Evolutionary conservation across 225 moss, liverwort and hornwort genomes (phyloP).

Genomic region (Pleurozium schreberi): DNA sequence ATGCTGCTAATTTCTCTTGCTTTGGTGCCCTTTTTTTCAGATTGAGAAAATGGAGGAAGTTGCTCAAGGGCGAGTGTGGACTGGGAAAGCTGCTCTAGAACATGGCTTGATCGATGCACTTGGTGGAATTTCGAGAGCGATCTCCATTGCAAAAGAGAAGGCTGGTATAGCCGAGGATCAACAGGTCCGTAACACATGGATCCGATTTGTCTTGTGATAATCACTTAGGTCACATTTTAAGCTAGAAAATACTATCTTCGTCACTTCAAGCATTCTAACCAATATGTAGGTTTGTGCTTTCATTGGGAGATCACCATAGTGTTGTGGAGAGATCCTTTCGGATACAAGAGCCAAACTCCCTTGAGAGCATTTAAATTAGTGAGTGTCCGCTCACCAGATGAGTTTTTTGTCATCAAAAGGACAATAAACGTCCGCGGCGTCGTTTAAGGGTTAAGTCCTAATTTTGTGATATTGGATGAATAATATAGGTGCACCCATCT

Average conservation of each 20-base stretch:
- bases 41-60: constrained; percentile 86
- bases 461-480: not conserved
- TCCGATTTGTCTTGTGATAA: not conserved
- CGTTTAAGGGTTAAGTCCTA: not conserved
- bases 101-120: constrained; percentile 76
- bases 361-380: too few relatives aligned
- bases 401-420: too few relatives aligned
- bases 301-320: not conserved
- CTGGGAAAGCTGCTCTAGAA: constrained; percentile 72
- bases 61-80: constrained; percentile 99
- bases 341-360: not conserved
- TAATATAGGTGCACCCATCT: not conserved
- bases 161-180: constrained; percentile 67
- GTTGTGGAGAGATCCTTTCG: not conserved
- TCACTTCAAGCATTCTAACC: not conserved
- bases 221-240: not conserved
- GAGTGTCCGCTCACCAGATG: too few relatives aligned
- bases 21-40: constrained; percentile 5
- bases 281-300: not conserved
- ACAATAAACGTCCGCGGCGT: too few relatives aligned
- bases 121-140: constrained; percentile 81
- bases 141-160: constrained; percentile 89
- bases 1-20: not conserved
- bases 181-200: constrained; percentile 30
- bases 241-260: not conserved